Conservation (phyloP, 441 rosid species). For the Arabidopsis lyrata region DNA sequence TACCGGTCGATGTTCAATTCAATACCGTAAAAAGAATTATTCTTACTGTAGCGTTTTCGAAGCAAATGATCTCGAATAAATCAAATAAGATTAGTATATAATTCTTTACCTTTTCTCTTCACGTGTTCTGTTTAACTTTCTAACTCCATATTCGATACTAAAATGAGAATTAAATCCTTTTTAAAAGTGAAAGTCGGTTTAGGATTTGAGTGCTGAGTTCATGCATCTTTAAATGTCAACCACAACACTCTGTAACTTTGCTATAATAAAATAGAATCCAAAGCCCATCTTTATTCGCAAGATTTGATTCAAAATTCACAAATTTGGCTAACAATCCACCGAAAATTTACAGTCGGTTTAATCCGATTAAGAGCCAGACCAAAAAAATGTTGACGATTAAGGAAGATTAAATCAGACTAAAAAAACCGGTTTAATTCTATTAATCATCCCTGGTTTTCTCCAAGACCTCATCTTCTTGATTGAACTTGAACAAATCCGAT, state of each 20-base stretch:
- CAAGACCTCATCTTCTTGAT: constrained; percentile 12
- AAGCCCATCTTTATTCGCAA: constrained; percentile 22
- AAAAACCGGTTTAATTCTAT: not conserved
- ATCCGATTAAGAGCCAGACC: too few relatives aligned
- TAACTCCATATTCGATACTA: constrained; percentile 31
- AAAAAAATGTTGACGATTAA: constrained; percentile 23
- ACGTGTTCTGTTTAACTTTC: constrained; percentile 39
- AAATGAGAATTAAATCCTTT: constrained; percentile 23
- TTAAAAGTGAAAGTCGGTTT: constrained; percentile 40
- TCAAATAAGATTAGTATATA: constrained; percentile 16
- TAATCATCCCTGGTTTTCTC: not conserved
- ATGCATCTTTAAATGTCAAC: constrained; percentile 41
- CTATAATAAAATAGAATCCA: constrained; percentile 23
- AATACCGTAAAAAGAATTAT: constrained; percentile 17
- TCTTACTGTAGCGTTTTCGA: constrained; percentile 21
- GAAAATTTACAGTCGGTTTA: constrained; percentile 34
- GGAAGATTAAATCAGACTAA: constrained; percentile 5
- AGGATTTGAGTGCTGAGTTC: constrained; percentile 28
- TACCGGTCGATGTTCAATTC: constrained; percentile 38
- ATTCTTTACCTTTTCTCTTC: constrained; percentile 20
- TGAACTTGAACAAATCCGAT: constrained; percentile 6
- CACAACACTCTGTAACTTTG: constrained; percentile 25
- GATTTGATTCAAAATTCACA: constrained; percentile 17
- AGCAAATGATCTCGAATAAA: constrained; percentile 31
- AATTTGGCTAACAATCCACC: constrained; percentile 22